A percentile compares a stretch with the other conserved stretches of the same genome.
These are phyloP conservation scores for Hanseniaspora sp. DNA, from an alignment of 1,139 yeast genomes.

Conservation along the genomic window DNA sequence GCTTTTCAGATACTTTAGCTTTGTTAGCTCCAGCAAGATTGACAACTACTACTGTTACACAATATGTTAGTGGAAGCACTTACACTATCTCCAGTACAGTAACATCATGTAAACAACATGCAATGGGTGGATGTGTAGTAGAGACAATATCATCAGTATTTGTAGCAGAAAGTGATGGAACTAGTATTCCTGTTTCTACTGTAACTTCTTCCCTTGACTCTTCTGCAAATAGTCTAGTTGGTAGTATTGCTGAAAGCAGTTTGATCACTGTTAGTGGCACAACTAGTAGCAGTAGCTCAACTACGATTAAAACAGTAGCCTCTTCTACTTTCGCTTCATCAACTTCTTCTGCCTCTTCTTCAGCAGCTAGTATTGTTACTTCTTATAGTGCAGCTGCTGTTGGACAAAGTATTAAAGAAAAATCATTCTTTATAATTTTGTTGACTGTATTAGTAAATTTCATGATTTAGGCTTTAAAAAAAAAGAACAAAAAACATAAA, in stretches of 20 bases:
- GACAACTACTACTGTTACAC: slow-evolving; percentile 6
- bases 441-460: background rate
- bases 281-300: background rate
- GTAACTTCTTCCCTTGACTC: no score
- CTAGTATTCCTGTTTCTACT: no score
- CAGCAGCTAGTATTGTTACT: background rate
- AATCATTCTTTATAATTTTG: background rate
- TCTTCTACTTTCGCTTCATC: background rate
- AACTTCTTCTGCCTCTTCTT: background rate
- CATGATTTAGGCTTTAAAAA: background rate
- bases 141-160: slow-evolving; percentile 6
- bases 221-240: no score
- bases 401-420: background rate
- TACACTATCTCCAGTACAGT: slow-evolving; percentile 17
- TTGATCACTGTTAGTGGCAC: background rate
- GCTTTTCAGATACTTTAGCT: slow-evolving; percentile 5
- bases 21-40: slow-evolving; percentile 3
- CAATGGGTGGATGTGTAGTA: slow-evolving; percentile 16
- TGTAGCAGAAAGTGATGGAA: background rate
- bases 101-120: slow-evolving; percentile 17
- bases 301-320: background rate
- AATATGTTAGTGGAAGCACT: slow-evolving; percentile 2
- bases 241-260: background rate
- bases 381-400: slow-evolving; percentile 1
- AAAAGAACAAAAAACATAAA: no score